phyloP scores from a whole-genome alignment of 2,329 filamentous ascomycete species.

The Amesomyces nigricolor region DNA sequence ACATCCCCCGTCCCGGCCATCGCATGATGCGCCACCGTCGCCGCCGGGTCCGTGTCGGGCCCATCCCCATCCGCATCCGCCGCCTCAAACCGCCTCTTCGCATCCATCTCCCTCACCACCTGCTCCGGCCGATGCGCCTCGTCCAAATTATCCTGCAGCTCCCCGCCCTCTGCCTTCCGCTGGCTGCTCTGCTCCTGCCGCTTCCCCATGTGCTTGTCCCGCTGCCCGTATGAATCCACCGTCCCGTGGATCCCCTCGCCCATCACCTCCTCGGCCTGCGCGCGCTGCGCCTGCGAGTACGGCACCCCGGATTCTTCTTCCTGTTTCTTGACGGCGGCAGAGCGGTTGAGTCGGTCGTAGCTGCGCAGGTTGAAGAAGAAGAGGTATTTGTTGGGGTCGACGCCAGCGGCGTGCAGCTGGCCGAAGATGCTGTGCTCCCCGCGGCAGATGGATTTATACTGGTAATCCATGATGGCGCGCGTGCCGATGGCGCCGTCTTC shows the following conservation, averaged over 20 bases:
- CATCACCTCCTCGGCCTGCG: conserved; percentile 87
- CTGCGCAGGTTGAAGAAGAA: conserved; percentile 92
- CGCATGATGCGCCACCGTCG: conserved; percentile 69
- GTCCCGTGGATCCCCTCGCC: conserved; percentile 61
- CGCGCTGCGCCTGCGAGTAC: conserved; percentile 82
- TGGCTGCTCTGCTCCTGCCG: conserved; percentile 31
- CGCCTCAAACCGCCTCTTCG: conserved; percentile 49
- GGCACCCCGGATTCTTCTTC: conserved; percentile 77
- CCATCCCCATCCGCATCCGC: conserved; percentile 30
- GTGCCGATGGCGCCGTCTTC: conserved; percentile 68
- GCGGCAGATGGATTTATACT: conserved; percentile 74
- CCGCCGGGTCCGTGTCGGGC: no score
- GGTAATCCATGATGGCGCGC: conserved; percentile 82
- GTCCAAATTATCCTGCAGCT: conserved; percentile 31
- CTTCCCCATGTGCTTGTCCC: conserved; percentile 45
- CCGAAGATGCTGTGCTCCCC: conserved; percentile 81
- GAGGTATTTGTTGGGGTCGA: conserved; percentile 74
- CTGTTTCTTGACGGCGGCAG: conserved; percentile 62
- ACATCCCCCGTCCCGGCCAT: conserved; percentile 63
- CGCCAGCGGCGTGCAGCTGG: conserved; percentile 63
- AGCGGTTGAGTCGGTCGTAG: conserved; percentile 88
- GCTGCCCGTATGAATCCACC: conserved; percentile 40
- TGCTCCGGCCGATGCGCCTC: conserved; percentile 34
- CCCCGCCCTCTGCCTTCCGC: conserved; percentile 25
- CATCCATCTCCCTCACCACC: conserved; percentile 35